Conservation (phyloP, 805 yeast species). For the Candida lessepsii region DNA sequence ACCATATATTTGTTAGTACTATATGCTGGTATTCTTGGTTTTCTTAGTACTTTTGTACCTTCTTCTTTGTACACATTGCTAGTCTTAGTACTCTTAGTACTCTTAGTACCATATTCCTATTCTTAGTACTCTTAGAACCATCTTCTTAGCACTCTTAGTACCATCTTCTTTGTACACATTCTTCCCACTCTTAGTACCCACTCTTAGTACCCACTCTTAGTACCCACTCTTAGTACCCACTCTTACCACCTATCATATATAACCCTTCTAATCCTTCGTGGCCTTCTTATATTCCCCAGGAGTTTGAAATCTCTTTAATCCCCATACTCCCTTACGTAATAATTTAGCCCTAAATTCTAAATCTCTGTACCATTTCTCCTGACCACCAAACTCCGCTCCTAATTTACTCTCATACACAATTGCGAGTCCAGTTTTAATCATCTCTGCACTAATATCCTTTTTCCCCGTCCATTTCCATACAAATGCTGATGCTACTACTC, state of each 20-base stretch:
- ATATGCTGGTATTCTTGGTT: too few species aligned
- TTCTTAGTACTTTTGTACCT: too few species aligned
- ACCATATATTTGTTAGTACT: too few species aligned
- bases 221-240: too few species aligned
- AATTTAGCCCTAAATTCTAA: constrained; percentile 61
- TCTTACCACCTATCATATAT: background rate
- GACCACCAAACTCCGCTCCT: constrained; percentile 85
- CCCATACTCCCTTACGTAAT: constrained; percentile 68
- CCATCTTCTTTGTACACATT: too few species aligned
- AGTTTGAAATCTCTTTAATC: constrained; percentile 51
- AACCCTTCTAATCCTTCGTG: constrained; percentile 25
- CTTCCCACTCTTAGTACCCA: too few species aligned
- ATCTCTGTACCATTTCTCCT: constrained; percentile 56
- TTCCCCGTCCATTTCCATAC: constrained; percentile 57
- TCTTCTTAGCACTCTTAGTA: too few species aligned
- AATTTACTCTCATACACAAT: constrained; percentile 81
- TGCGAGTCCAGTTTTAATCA: constrained; percentile 81
- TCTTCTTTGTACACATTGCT: too few species aligned
- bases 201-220: too few species aligned
- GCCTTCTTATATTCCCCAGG: constrained; percentile 77
- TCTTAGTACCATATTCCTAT: constrained; percentile 7
- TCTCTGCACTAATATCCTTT: constrained; percentile 81
- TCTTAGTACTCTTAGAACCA: too few species aligned
- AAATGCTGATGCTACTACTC: constrained; percentile 81
- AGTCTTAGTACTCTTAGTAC: too few species aligned